phyloP scores from a whole-genome alignment of 169 alveolate species.

The Plasmodium yoelii region DNA sequence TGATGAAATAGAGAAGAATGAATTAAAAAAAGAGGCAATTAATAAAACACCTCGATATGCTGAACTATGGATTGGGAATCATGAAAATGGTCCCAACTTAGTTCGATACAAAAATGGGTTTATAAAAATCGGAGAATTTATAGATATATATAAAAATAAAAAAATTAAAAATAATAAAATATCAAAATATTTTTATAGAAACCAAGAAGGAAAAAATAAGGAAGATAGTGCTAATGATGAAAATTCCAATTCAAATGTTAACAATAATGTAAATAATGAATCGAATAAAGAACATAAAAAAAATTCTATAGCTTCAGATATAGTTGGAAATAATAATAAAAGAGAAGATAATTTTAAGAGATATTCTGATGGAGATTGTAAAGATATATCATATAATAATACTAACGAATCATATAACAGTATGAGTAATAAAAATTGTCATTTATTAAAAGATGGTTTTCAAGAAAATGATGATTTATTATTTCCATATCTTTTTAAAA shows the following conservation, averaged over 20 bases:
- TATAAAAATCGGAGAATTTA: slow-evolving; percentile 33
- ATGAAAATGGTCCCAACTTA: slow-evolving; percentile 79
- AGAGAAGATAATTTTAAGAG: slow-evolving; percentile 24
- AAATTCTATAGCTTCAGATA: slow-evolving; percentile 20
- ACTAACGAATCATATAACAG: slow-evolving; percentile 16
- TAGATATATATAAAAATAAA: slow-evolving; percentile 40
- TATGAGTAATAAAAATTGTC: background rate
- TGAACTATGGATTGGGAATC: slow-evolving; percentile 86
- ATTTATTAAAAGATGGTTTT: background rate
- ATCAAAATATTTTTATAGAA: slow-evolving; percentile 8
- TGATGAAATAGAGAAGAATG: background rate
- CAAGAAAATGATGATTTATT: slow-evolving; percentile 15
- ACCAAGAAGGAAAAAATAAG: slow-evolving; percentile 25
- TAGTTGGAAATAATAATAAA: background rate
- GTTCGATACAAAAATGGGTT: slow-evolving; percentile 52
- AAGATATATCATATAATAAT: slow-evolving; percentile 10
- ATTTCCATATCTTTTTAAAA: slow-evolving; percentile 77
- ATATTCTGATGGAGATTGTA: slow-evolving; percentile 21
- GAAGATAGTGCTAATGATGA: slow-evolving; percentile 14
- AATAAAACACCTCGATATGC: slow-evolving; percentile 57
- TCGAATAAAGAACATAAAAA: background rate
- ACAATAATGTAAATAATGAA: no score
- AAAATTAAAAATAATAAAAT: slow-evolving; percentile 24
- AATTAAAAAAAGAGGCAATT: background rate
- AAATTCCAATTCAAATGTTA: background rate